Evolutionary conservation across 352 stramenopile genomes (phyloP).

Genomic region (Phytophthora europaea): DNA sequence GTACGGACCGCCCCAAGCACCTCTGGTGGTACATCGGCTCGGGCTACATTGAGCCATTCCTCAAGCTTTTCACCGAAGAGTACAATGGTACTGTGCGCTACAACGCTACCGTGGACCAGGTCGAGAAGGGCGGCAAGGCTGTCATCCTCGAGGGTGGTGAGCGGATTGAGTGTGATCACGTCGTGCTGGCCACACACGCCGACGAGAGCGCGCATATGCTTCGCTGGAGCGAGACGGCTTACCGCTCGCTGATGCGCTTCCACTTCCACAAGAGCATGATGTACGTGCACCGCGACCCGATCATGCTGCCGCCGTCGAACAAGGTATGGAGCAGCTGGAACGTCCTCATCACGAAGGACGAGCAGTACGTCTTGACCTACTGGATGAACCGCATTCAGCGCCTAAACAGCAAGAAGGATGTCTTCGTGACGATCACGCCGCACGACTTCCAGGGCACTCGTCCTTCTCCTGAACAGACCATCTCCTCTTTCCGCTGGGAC

Average conservation of each 20-base stretch:
- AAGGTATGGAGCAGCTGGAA: slow-evolving; percentile 90
- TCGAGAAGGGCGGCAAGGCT: slow-evolving; percentile 84
- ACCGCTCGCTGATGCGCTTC: slow-evolving; percentile 81
- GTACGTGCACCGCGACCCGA: slow-evolving; percentile 85
- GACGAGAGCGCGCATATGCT: slow-evolving; percentile 84
- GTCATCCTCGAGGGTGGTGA: slow-evolving; percentile 79
- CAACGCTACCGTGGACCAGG: slow-evolving; percentile 69
- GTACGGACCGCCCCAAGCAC: slow-evolving; percentile 85
- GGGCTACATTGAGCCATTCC: slow-evolving; percentile 85
- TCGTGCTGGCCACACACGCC: slow-evolving; percentile 85
- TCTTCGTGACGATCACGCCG: slow-evolving; percentile 90
- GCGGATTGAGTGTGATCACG: slow-evolving; percentile 86
- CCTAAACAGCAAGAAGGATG: slow-evolving; percentile 86
- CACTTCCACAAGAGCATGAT: slow-evolving; percentile 92
- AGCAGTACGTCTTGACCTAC: slow-evolving; percentile 91
- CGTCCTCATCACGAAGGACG: slow-evolving; percentile 85
- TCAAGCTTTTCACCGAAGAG: slow-evolving; percentile 88
- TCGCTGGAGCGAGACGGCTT: slow-evolving; percentile 71
- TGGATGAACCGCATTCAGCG: slow-evolving; percentile 93
- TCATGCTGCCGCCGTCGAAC: slow-evolving; percentile 77
- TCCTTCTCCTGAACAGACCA: slow-evolving; percentile 57
- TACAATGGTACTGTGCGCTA: slow-evolving; percentile 85
- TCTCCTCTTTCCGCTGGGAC: slow-evolving; percentile 88
- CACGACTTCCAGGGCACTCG: slow-evolving; percentile 76
- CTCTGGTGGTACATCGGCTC: slow-evolving; percentile 90